Percentiles rank a stretch among this genome's conserved stretches.
Evolutionary conservation across 306 rosid species (phyloP).

Genomic region (Abrus pulchellus): DNA sequence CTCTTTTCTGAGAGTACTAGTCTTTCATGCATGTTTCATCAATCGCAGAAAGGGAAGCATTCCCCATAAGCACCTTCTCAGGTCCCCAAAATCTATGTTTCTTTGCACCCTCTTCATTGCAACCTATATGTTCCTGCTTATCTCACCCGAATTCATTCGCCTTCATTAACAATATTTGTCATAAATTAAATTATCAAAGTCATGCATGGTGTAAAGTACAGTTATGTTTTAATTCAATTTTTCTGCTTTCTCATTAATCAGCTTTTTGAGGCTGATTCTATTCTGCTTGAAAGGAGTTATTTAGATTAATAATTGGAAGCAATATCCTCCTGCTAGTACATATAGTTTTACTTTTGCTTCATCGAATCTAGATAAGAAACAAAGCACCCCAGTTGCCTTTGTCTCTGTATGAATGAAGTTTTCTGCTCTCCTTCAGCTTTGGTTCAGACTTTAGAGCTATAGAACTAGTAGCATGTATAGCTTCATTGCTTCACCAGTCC

Average conservation of each 20-base stretch:
- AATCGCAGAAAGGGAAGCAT: constrained; percentile 39
- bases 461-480: not conserved
- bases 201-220: constrained; percentile 16
- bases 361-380: constrained; percentile 8
- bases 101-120: not conserved
- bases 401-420: not conserved
- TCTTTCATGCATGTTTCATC: constrained; percentile 40
- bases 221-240: not conserved
- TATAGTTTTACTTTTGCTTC: not conserved
- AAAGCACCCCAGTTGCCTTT: not conserved
- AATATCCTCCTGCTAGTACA: not conserved
- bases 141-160: not conserved
- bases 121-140: not conserved
- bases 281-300: not conserved
- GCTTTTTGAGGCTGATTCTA: constrained; percentile 7
- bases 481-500: not conserved
- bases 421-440: constrained; percentile 7
- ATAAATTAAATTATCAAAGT: not conserved
- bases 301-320: not conserved
- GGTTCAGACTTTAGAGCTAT: constrained; percentile 18
- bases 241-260: not conserved
- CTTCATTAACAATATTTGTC: not conserved
- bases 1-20: constrained; percentile 30
- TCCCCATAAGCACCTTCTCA: constrained; percentile 29
- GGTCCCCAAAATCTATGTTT: constrained; percentile 41